phyloP scores from a whole-genome alignment of 306 rosid species.

The Neltuma alba region DNA sequence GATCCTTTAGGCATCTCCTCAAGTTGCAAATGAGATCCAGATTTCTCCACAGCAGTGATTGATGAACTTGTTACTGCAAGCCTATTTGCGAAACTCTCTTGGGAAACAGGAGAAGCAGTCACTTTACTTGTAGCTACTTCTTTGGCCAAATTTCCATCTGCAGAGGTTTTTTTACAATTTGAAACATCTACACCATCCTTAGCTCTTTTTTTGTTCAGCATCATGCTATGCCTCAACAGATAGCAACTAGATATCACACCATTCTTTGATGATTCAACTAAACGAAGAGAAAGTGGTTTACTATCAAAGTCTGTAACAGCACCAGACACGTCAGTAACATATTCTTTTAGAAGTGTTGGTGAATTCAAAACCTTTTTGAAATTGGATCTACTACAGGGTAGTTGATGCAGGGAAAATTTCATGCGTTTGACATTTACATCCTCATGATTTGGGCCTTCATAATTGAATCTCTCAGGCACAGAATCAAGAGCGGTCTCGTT shows the following conservation, averaged over 20 bases:
- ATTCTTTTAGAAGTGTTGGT: conserved; percentile 44
- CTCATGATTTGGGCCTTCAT: conserved; percentile 45
- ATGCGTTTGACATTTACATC: conserved; percentile 62
- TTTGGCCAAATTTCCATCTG: conserved; percentile 53
- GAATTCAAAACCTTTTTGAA: conserved; percentile 46
- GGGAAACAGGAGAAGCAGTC: conserved; percentile 85
- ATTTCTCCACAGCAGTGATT: conserved; percentile 47
- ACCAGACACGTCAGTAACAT: conserved; percentile 38
- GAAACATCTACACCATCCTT: conserved; percentile 45
- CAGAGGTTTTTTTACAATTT: conserved; percentile 43
- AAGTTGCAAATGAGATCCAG: conserved; percentile 53
- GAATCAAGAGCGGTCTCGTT: conserved; percentile 48
- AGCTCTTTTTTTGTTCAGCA: conserved; percentile 38
- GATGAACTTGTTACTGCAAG: conserved; percentile 61
- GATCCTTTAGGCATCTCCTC: conserved; percentile 52
- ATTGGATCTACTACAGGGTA: conserved; percentile 47
- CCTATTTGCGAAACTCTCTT: conserved; percentile 81
- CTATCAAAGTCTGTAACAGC: conserved; percentile 47
- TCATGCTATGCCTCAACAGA: conserved; percentile 56
- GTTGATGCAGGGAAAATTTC: conserved; percentile 63
- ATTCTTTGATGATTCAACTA: conserved; percentile 78
- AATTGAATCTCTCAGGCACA: conserved; percentile 44
- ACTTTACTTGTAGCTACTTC: conserved; percentile 51
- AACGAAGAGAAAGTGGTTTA: conserved; percentile 56
- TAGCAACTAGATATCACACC: conserved; percentile 79